A percentile compares a stretch with the other conserved stretches of the same genome.
These are phyloP conservation scores for Malassezia vespertilionis DNA, from an alignment of 1,284 basidiomycete species.

Conservation along the genomic window DNA sequence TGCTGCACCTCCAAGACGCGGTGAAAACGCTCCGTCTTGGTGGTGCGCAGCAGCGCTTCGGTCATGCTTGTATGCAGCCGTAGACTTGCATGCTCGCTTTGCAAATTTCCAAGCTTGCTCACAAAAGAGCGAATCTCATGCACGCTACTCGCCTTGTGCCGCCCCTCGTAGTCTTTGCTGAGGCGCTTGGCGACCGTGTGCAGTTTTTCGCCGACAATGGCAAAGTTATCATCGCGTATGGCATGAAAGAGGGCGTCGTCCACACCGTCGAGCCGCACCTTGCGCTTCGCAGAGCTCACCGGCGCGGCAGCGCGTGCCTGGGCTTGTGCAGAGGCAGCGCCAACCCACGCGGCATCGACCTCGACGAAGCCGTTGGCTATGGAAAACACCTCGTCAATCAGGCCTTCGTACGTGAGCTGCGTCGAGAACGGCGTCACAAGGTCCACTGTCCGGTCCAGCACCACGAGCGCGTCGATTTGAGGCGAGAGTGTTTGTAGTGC, in stretches of 20 bases:
- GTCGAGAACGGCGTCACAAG: constrained; percentile 91
- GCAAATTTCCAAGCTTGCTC: constrained; percentile 78
- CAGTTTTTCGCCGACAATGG: constrained; percentile 72
- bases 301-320: constrained; percentile 18
- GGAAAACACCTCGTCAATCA: constrained; percentile 85
- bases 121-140: constrained; percentile 89
- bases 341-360: constrained; percentile 64
- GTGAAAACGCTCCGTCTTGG: constrained; percentile 70
- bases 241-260: constrained; percentile 76
- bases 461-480: constrained; percentile 71
- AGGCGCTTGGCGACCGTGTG: constrained; percentile 71
- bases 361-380: constrained; percentile 85
- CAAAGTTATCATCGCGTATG: constrained; percentile 83
- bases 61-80: constrained; percentile 82
- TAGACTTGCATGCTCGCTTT: constrained; percentile 78
- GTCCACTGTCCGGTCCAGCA: constrained; percentile 83
- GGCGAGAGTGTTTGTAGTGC: constrained; percentile 31
- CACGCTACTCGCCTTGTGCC: constrained; percentile 75
- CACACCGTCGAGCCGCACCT: constrained; percentile 64
- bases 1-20: constrained; percentile 89
- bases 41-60: constrained; percentile 76
- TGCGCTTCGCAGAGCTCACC: constrained; percentile 47
- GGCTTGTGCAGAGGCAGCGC: constrained; percentile 19
- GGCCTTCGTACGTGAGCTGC: constrained; percentile 90
- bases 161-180: constrained; percentile 78